phyloP scores from a whole-genome alignment of 2,329 filamentous ascomycete genomes.

The Ophidiomyces ophidiicola region DNA sequence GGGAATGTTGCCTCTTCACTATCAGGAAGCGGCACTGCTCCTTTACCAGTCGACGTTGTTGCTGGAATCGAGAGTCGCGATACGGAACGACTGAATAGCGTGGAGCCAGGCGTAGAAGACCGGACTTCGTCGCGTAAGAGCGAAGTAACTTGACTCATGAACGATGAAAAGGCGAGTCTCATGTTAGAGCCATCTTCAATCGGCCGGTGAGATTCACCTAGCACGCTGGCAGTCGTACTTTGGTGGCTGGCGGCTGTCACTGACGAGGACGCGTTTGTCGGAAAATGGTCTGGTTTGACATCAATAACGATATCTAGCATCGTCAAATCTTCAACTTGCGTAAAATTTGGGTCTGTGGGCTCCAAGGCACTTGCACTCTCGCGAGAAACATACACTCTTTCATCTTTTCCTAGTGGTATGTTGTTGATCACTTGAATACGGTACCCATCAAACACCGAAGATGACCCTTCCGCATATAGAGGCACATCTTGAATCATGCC shows the following conservation, averaged over 20 bases:
- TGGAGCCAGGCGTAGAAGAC: slow-evolving; percentile 23
- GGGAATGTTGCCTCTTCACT: slow-evolving; percentile 44
- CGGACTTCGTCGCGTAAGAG: slow-evolving; percentile 35
- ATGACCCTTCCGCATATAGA: slow-evolving; percentile 17
- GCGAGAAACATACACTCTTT: slow-evolving; percentile 70
- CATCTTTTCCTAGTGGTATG: slow-evolving; percentile 70
- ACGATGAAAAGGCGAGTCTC: slow-evolving; percentile 34
- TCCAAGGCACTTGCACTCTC: slow-evolving; percentile 57
- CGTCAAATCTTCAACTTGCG: slow-evolving; percentile 58
- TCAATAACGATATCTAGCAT: slow-evolving; percentile 64
- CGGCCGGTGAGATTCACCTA: slow-evolving; percentile 20
- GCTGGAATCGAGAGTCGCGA: slow-evolving; percentile 37
- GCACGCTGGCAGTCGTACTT: slow-evolving; percentile 17
- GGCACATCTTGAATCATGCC: slow-evolving; percentile 39
- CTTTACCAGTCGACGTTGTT: slow-evolving; percentile 39
- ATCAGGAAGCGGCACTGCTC: slow-evolving; percentile 57
- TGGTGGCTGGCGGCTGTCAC: slow-evolving; percentile 18
- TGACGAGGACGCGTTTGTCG: slow-evolving; percentile 18
- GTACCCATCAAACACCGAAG: slow-evolving; percentile 25
- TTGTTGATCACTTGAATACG: slow-evolving; percentile 68
- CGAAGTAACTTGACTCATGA: slow-evolving; percentile 41
- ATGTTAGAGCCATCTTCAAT: slow-evolving; percentile 26
- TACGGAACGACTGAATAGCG: slow-evolving; percentile 22
- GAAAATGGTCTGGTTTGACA: slow-evolving; percentile 26
- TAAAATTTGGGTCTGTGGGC: slow-evolving; percentile 68